Conservation (phyloP, 2,329 filamentous ascomycete genomes). For the Cytospora piceae region DNA sequence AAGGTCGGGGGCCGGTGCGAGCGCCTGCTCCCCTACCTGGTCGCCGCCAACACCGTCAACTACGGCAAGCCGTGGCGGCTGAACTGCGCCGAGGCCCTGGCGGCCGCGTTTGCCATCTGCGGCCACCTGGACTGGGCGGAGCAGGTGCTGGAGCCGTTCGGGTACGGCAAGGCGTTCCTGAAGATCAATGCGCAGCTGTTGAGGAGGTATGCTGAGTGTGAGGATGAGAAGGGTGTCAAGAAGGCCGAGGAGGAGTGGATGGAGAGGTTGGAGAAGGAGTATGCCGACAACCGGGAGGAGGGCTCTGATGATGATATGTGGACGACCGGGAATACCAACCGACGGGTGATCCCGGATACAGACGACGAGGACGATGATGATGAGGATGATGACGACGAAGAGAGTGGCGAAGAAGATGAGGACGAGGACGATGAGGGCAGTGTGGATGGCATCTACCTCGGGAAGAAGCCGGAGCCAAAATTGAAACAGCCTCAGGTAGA, state of each 20-base stretch:
- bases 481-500: slow-evolving; percentile 42
- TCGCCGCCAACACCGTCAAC: slow-evolving; percentile 95
- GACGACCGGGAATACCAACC: slow-evolving; percentile 89
- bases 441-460: slow-evolving; percentile 63
- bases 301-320: slow-evolving; percentile 75
- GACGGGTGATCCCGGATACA: slow-evolving; percentile 52
- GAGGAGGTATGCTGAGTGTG: slow-evolving; percentile 82
- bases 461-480: slow-evolving; percentile 50
- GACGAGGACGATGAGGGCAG: slow-evolving; percentile 48
- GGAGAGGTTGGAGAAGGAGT: slow-evolving; percentile 86
- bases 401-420: slow-evolving; percentile 48
- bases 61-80: slow-evolving; percentile 94
- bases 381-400: slow-evolving; percentile 50
- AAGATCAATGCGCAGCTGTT: slow-evolving; percentile 86
- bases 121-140: slow-evolving; percentile 90
- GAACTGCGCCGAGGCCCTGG: slow-evolving; percentile 94
- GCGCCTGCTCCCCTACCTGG: slow-evolving; percentile 87
- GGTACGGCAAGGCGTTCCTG: slow-evolving; percentile 85
- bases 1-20: slow-evolving; percentile 94
- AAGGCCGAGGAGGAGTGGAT: slow-evolving; percentile 86
- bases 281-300: slow-evolving; percentile 74
- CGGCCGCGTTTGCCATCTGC: slow-evolving; percentile 91
- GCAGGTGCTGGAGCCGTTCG: slow-evolving; percentile 80
- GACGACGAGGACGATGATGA: slow-evolving; percentile 52
- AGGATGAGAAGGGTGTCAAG: slow-evolving; percentile 81